Evolutionary conservation across 345 rosid genomes (phyloP), one percentile per base, ranked within the genome.

Genomic region (Rhizophora apiculata): DNA sequence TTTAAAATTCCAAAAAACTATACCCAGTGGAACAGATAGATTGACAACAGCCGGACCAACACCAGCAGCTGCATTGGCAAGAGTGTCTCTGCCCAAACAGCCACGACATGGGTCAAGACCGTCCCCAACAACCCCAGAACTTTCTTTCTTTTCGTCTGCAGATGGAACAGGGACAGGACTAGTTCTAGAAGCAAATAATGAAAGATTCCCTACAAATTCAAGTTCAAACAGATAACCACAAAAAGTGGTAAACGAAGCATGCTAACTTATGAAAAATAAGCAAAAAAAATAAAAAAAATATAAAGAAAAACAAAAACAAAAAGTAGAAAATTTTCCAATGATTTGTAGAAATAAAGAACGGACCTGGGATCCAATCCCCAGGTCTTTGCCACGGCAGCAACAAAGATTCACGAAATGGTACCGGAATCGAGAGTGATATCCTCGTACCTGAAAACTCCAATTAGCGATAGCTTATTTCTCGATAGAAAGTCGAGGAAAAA

Each of bases 11-110:
- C 30, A 1, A 37, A 51, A 71, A 65, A 20, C 72, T 8, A 68
- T 81, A 94, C 98, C 90, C 62, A 65, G 86, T 3, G 91, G 87
- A 80, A 83, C 82, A n/a, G 97, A 86, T 15, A 91, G 59, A 79
- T 94, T 87, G 64, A 91, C 97, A 81, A 94, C 96, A 6, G 97
- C 96, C 30, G 92, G 90, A 70, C 86, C 93, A 59, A 88, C 81
- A 67, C 69, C 86, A 15, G 96, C 97, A 68, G 97, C 98, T 1
- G 97, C 98, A 79, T 85, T 89, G 29, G 96, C 96, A 39, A 91
- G 82, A 32, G 86, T 75, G 73, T 89, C 89, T 80, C 95, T 83
- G 29, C 95, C 92, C 60, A 91, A 76, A 79, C 83, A 93, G 52
- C 83, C 78, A 48, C 77, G 54, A 68, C 80, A 57, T 6, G 88